Base-by-base conservation (phyloP, 2,329 filamentous ascomycete genomes). In the Ceratocystis variospora region DNA sequence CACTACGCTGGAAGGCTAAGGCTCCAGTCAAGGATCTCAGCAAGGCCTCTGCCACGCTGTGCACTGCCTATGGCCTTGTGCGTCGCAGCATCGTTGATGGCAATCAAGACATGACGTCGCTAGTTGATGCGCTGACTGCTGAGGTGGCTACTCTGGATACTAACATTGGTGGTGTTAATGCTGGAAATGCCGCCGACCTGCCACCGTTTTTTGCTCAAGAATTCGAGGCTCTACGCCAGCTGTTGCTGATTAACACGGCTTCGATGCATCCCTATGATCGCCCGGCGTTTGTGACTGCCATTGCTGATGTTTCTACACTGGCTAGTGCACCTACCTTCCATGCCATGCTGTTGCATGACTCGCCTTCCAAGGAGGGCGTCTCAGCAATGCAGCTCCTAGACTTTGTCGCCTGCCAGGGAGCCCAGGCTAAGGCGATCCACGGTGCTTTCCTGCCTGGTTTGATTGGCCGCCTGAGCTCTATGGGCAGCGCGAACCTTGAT, bases 181-280 rank as follows among this genome's bases (percentile, higher is more conserved):
- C 28, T 15, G 55, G 25, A 3, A n/a, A 28, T 10, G 75, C 79
- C 6, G 73, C 70, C 25, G 75, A 74, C 12, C 72, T 78, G 17
- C 72, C 73, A 28, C 80, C 84, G 0, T 83, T 82, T 68, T 77
- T 87, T 63, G 74, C 77, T 2, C 70, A 74, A 1, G 77, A 84
- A 66, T 87, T 87, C 64, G 83, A 86, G 71, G 74, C 76, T 5
- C 73, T 87, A 4, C 76, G 83, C 57, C 82, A 87, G 68, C 73
- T 81, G 31, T 73, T 76, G 6, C 74, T 80, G 37, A 74, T 85
- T 25, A 75, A 78, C 12, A 46, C 64, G 19, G 61, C 59, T 10
- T 31, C 37, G 3, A 46, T 63, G 37, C 48, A 55, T 37, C n/a
- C 59, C 6, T 41, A 61, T 57, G 46, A 68, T 45, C 59, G 66